Base-by-base conservation (phyloP, 2,329 filamentous ascomycete genomes). In the Trichoderma oligosporum region DNA sequence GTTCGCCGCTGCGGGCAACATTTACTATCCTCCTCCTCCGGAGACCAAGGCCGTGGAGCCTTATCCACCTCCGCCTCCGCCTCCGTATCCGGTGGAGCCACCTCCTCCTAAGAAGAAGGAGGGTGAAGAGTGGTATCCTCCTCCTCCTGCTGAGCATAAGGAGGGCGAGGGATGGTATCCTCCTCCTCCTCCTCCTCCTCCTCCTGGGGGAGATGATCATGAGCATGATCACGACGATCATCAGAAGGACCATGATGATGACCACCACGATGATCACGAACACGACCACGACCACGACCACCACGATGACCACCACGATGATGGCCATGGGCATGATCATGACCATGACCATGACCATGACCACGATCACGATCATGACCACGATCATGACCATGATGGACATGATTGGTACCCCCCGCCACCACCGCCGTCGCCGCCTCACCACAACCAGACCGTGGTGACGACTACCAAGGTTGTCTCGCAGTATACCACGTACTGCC, bases 401-500 rank as follows among this genome's bases (percentile, higher is more conserved):
- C 9, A 38, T 25, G 18, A 35, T 31, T 11, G 5, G 27, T 31
- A 31, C 27, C 27, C 27, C 27, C 59, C 25, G 42, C 35, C 27
- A 42, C 55, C n/a, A 63, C 57, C 38, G n/a, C 18, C 7, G n/a
- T 18, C 20, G 16, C 39, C 39, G 16, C 20, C 56, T 49, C 42
- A 52, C 25, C 14, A 47, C 54, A 61, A 69, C 63, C 61, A 62
- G 48, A 67, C 68, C 48, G 61, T 63, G 20, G 57, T 62, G 45
- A 69, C 65, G 46, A 61, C 66, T 49, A 74, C 71, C 60, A 69
- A 65, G 64, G 69, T 73, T 48, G 72, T 74, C 61, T 59, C 63
- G 42, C 60, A 57, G 35, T 73, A 70, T 66, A 70, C 68, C 44
- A 77, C 75, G 35, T 73, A 68, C 63, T 80, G 77, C 70, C 67